Evolutionary conservation across 148 eudicot genomes (phyloP), one percentile per base, ranked within the genome.

Genomic region (Fagopyrum esculentum): DNA sequence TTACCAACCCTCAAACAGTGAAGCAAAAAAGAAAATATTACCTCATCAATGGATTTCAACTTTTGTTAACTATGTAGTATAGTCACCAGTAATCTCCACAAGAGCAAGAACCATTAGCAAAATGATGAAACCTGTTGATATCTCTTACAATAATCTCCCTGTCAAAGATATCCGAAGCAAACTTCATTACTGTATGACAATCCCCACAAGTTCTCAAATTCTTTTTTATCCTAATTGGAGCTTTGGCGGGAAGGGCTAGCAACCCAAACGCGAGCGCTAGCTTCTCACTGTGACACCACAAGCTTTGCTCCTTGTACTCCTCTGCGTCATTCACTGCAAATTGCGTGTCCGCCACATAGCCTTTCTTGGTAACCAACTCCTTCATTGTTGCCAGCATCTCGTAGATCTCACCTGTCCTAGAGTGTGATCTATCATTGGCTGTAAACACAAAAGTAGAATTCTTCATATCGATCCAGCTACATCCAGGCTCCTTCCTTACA

Each of bases 391-490:
- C 75, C 70, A 85, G 75, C 75, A 85, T 78, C 77, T 80, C 76
- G 48, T 76, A 81, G 2, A 85, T 85, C 69, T 83, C 84, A 40
- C 45, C 59, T 71, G 85, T 76, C 83, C 73, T 80, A 69, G 68
- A 35, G 69, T 83, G 83, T 46, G 81, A 81, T 77, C 59, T 77
- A 69, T 88, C 87, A 43, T 79, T 73, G 46, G 80, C 85, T 63
- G 79, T 84, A 73, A 83, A 86, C 40, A 86, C 85, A 75, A 52
- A 82, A 45, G 82, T 82, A 19, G 71, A 75, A 79, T 83, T 79
- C 55, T 82, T 74, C n/a, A 83, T 76, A 76, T 86, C 89, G 69
- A 86, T 85, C 88, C 88, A 88, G 77, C 89, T 86, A 76, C 84
- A 86, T 3, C 88, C 89, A 73, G 84, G 85, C 72, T 85, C 81